Evolutionary conservation across 345 rosid species (phyloP), one percentile per base, ranked within the genome.

Genomic region (Murraya koenigii): DNA sequence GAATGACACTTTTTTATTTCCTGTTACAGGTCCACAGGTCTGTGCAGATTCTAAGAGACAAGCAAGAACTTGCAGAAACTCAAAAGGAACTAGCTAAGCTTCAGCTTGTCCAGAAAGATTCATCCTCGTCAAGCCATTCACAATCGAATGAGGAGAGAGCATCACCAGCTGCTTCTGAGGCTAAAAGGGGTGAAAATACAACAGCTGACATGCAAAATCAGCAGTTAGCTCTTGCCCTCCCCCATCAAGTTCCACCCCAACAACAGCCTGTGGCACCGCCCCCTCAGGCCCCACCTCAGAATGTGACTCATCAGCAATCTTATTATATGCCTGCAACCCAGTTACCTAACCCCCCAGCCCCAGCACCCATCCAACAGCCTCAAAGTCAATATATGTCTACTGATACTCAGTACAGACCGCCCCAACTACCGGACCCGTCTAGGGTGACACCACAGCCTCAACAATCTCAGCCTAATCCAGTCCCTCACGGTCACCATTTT

Each of bases 11-110:
- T 61, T 38, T 79, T 19, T 55, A 63, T 66, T 80, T 63, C 58
- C 28, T 69, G 39, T 47, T 87, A 79, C 86, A 97, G 99, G 99
- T 97, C 77, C 97, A 94, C 80, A 89, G 98, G 82, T 97, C 99
- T 64, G 96, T 97, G 73, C 99, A 97, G 89, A 90, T 97, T 79
- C 85, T 97, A 19, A 90, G 98, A 82, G 99, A 97, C 85, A 97
- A 94, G 84, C 99, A 97, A 89, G 99, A 97, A 82, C 92, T 94
- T 71, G 95, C 94, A 17, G 99, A 97, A 8, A 76, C 98, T 32
- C 97, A 97, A 80, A 97, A 97, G 82, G 98, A 94, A 77, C 78
- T 97, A 54, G 96, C 94, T 47, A 97, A 91, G 86, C 91, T 97
- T 82, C 99, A 97, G 76, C 90, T 93, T 82, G 97, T 52, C 54